Evolutionary conservation across 2,329 filamentous ascomycete species (phyloP), one percentile per base, ranked within the genome.

Genomic region (Teratosphaeria nubilosa): DNA sequence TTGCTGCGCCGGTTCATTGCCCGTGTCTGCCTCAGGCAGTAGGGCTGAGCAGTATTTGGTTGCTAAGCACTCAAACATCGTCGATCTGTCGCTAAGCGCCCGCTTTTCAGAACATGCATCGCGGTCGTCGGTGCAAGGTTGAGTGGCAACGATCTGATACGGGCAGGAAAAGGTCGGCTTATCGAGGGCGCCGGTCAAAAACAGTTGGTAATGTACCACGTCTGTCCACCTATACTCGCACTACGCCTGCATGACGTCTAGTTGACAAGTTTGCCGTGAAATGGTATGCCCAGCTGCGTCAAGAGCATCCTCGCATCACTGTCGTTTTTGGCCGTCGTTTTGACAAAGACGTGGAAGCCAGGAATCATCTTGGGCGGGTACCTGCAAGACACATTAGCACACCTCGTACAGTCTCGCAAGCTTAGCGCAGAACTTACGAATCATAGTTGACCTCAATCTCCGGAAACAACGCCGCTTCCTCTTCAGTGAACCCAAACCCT

Each of bases 371-470:
- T 83, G 5, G 82, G 78, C 3, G 82, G 82, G 65, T 85, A 86
- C 72, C 82, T 85, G 59, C 55, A 52, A 50, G 22, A 20, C 37
- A 55, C 13, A 20, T 51, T 25, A 34, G 50, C 41, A 16, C 22
- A 41, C 48, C 11, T 41, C 34, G 5, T 11, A 56, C 37, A n/a
- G 30, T 16, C 11, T 53, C 2, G n/a, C 24, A 9, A 31, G 37
- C 20, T 14, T 22, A 30, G 25, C 10, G 27, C 48, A 24, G n/a
- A 57, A 82, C 88, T 81, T 76, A 95, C 90, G 82, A 79, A 75
- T 95, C 90, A 70, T 94, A 96, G 77, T 96, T 96, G 67, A 90
- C 84, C 74, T 96, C 91, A 52, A 99, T 83, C 77, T 99, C 94
- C 0, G 94, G 94, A 76, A 97, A 99, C 64, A 89, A 78, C 55